Base-by-base conservation (phyloP, 2,329 filamentous ascomycete genomes). In the Pyrenochaeta sp. region DNA sequence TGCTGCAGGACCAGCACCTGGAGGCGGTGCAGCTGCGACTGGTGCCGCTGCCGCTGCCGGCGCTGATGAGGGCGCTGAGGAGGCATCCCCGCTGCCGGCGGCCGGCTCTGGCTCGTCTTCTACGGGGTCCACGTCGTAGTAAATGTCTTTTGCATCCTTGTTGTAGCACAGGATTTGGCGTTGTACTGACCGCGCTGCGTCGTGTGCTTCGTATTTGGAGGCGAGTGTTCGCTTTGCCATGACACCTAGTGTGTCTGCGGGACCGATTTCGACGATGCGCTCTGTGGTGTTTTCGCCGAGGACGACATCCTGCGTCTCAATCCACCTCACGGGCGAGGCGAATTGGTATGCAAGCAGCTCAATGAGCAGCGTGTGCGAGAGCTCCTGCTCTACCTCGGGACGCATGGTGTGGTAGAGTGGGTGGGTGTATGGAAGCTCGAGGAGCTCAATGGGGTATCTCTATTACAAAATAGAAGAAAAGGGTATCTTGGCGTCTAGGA, bases 331-430 rank as follows among this genome's bases (percentile, higher is more conserved):
- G 45, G 95, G 95, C 49, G 94, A 98, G 71, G 95, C 95, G 79
- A 99, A 99, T 78, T 99, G 95, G 81, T 98, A 99, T 83, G 95
- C 95, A 68, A 99, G 88, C 63, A 99, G 91, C 88, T 99, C 95
- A 65, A 99, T 91, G 76, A 99, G 90, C 80, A 99, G 87, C 67
- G 94, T 98, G 81, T 99, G 94, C 75, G 95, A 90, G 79, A 99
- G 91, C 84, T 99, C 95, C 82, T 99, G 95, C 88, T 99, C 94
- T 79, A 98, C 85, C 87, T 99, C 95, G 78, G 95, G 95, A 84
- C 91, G 91, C 94, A 98, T 98, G 70, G 72, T 89, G 68, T 54
- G 55, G 56, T 58, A 51, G 56, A 64, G 15, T 68, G 56, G 23
- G 23, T 27, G 48, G 46, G 53, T 52, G 49, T 45, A 39, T 45